Base-by-base conservation (phyloP, 805 yeast genomes). In the Metschnikowia rubicola region DNA sequence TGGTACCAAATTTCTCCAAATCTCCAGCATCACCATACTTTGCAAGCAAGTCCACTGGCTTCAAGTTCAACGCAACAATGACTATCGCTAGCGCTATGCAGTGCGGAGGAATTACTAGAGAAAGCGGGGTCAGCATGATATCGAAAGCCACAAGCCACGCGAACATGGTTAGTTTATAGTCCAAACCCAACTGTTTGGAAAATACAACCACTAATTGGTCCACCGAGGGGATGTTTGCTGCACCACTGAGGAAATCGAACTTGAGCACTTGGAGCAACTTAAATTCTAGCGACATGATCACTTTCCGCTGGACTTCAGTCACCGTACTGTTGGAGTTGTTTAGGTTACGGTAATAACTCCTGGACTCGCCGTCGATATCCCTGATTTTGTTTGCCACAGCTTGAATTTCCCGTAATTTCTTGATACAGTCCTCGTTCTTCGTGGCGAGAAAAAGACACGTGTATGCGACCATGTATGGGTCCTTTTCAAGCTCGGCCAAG, bases 101-200 rank as follows among this genome's bases (percentile, higher is more conserved):
- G 61, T 88, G 92, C 3, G 88, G 83, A 1, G 96, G 94, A 8
- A 80, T 75, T 56, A 80, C 83, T 32, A 90, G 65, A 9, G 81
- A 74, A 13, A 85, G 71, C 33, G 86, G 88, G 2, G 95, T 81
- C 46, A 82, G 77, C 60, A 83, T 80, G 10, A 82, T 70, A 62
- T 90, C 97, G 55, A 80, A 80, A n/a, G 83, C 72, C 2, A 89
- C 73, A n/a, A 80, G 64, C 96, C 96, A 90, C 2, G 86, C 81
- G 34, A 80, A 62, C 54, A 75, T 69, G 4, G 83, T 75, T 10
- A 75, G 61, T 12, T 77, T 73, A 54, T 76, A 72, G 19, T 74
- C 69, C 11, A 82, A 51, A 1, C 65, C 62, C 41, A 75, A 67
- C 44, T 68, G 74, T 59, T 79, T 86, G 37, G 78, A 75, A 52